Base-by-base conservation (phyloP, 2,329 filamentous ascomycete species). In the Trichoderma hamatum region DNA sequence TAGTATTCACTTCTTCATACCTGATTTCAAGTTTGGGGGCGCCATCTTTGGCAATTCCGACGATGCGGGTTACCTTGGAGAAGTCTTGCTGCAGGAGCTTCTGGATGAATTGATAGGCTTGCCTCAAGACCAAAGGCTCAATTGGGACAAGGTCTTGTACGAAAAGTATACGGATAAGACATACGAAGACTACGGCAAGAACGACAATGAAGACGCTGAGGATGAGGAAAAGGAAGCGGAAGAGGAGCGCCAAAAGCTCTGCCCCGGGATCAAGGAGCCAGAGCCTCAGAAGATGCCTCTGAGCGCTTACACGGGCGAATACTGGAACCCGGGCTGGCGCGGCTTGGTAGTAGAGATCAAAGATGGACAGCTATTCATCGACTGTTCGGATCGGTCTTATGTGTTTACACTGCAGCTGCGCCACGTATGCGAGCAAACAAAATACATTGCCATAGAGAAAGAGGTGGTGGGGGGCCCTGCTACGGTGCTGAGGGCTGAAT, bases 311-410 rank as follows among this genome's bases (percentile, higher is more conserved):
- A 60, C 54, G 0, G 76, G 76, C 10, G 58, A 64, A 9, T 77
- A 75, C 36, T 73, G 72, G 72, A 73, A 75, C n/a, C 49, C 69
- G 1, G 76, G 77, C 1, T 78, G 77, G 62, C 72, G 64, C n/a
- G 58, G 39, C 2, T 70, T 78, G 61, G 65, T 14, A 0, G 71
- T 78, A 0, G 64, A 75, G 24, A 60, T 72, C 14, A 73, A 68
- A 36, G 64, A 73, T 3, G 69, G 69, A 0, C 28, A 19, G 1
- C 67, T 76, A 0, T 75, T 73, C n/a, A 71, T 78, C 5, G 74
- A 77, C 9, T 75, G 75, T 2, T 71, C 69, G 21, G 75, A 77
- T 34, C 73, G 75, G 1, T 76, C 76, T 0, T 70, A 75, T 61
- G 75, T 72, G 1, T 77, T 77, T 32, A 77, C 72, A 0, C 63